phyloP scores from a whole-genome alignment of 148 eudicot genomes.

The Amaranthus cruentus region DNA sequence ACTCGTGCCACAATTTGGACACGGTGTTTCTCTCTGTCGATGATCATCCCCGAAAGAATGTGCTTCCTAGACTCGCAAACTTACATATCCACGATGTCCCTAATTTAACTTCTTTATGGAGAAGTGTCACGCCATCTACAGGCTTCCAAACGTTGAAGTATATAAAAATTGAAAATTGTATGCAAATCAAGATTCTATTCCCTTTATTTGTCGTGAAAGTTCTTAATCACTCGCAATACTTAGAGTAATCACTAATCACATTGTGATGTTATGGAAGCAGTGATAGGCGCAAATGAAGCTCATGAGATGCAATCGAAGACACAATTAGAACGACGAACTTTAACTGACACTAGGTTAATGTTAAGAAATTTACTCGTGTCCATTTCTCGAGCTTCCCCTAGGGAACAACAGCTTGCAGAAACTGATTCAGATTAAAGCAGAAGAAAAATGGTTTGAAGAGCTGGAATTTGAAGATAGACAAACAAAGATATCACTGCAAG shows the following conservation, averaged over 20 bases:
- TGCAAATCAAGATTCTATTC: constrained; percentile 20
- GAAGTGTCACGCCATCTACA: constrained; percentile 14
- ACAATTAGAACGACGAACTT: neutral
- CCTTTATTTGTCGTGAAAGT: constrained; percentile 14
- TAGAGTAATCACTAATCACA: constrained; percentile 19
- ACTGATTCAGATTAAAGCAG: constrained; percentile 16
- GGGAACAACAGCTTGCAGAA: constrained; percentile 18
- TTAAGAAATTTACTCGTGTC: constrained; percentile 4
- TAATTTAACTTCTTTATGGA: constrained; percentile 20
- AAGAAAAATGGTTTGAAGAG: constrained; percentile 27
- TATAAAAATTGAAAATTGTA: constrained; percentile 15
- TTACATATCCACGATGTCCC: constrained; percentile 24
- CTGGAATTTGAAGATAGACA: constrained; percentile 12
- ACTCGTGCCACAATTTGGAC: constrained; percentile 20
- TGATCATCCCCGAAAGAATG: neutral
- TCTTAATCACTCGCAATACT: constrained; percentile 17
- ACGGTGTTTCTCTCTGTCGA: constrained; percentile 9
- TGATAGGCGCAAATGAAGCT: constrained; percentile 5
- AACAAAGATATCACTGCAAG: constrained; percentile 7
- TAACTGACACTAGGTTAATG: neutral
- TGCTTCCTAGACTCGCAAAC: constrained; percentile 18
- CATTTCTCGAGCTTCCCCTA: constrained; percentile 16
- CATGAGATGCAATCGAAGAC: neutral
- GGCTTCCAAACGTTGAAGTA: constrained; percentile 25
- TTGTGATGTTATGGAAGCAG: constrained; percentile 20